Base-by-base conservation (phyloP, 2,329 filamentous ascomycete species). In the Pseudogymnoascus sp. region DNA sequence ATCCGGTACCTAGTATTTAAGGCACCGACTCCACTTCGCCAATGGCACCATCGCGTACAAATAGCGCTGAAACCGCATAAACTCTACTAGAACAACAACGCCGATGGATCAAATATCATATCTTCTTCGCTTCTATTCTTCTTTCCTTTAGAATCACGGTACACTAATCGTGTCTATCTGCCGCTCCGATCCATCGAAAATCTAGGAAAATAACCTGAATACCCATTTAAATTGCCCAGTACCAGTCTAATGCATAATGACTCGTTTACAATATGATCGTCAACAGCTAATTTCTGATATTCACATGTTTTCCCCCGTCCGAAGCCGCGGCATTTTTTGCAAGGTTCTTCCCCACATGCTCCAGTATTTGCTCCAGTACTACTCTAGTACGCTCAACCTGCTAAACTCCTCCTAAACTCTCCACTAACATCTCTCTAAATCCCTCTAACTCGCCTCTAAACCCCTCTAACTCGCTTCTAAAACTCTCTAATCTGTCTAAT, bases 281-380 rank as follows among this genome's bases (percentile, higher is more conserved):
- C 28, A 28, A 9, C n/a, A 33, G 25, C 14, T 21, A 55, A 55
- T 55, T 55, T 55, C n/a, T 49, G 28, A 55, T 55, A 55, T 55
- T 55, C 49, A 55, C 49, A 55, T 55, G 49, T 55, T 55, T 33
- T 55, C 16, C 16, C n/a, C n/a, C 25, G 5, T 33, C 28, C 28
- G 6, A 33, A 18, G 49, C 49, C 49, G 49, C 49, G 49, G 49
- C 49, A 55, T 55, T 55, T 55, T 55, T 25, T 55, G 33, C 49
- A 55, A 55, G 49, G 49, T 55, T 55, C 49, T 55, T 55, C 49
- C 49, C 49, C 49, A 55, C 49, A 55, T 55, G 49, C 49, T 33
- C 49, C 28, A 33, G 25, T 21, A 11, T 43, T 43, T 6, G 8
- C 16, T 41, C 38, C 38, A 41, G 38, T 41, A 16, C 31, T 12